Evolutionary conservation across 2,329 filamentous ascomycete species (phyloP).

Genomic region (Ilyonectria sp.): DNA sequence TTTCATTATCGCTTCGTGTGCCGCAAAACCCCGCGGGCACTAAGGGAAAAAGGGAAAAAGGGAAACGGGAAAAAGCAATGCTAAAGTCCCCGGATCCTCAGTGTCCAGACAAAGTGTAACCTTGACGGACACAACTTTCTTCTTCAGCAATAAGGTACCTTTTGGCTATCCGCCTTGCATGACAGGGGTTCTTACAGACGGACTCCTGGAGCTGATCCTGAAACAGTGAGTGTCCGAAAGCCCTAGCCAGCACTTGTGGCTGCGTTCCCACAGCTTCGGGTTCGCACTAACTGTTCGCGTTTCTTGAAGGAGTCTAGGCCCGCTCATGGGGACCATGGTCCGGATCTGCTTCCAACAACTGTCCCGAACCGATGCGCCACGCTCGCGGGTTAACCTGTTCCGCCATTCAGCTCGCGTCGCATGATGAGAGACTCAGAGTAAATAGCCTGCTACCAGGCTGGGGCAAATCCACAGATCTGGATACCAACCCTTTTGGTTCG

Average conservation of each 20-base stretch:
- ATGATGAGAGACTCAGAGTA: constrained; percentile 25
- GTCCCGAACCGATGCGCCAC: constrained; percentile 11
- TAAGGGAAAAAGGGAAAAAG: constrained; percentile 3
- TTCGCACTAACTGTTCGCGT: constrained; percentile 29
- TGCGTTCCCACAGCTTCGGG: constrained; percentile 41
- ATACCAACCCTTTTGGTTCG: constrained; percentile 14
- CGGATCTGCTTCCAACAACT: constrained; percentile 29
- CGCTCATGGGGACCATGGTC: constrained; percentile 15
- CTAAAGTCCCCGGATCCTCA: constrained; percentile 21
- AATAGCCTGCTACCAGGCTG: constrained; percentile 11
- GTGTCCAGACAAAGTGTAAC: constrained; percentile 21
- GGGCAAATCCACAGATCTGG: constrained; percentile 27
- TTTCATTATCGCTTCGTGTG: background rate
- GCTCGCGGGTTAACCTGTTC: constrained; percentile 15
- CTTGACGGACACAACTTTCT: constrained; percentile 23
- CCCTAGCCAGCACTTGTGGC: constrained; percentile 27
- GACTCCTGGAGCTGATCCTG: constrained; percentile 43
- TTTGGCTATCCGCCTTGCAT: constrained; percentile 22
- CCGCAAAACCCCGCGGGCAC: constrained; percentile 9
- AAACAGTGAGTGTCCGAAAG: constrained; percentile 41
- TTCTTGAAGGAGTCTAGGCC: constrained; percentile 33
- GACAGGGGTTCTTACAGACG: constrained; percentile 34
- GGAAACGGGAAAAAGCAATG: background rate
- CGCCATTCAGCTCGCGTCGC: constrained; percentile 17
- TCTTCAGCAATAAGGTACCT: constrained; percentile 24